Evolutionary conservation across 305 asterid genomes (phyloP), one percentile per base, ranked within the genome.

Genomic region (Solanum hybrid): DNA sequence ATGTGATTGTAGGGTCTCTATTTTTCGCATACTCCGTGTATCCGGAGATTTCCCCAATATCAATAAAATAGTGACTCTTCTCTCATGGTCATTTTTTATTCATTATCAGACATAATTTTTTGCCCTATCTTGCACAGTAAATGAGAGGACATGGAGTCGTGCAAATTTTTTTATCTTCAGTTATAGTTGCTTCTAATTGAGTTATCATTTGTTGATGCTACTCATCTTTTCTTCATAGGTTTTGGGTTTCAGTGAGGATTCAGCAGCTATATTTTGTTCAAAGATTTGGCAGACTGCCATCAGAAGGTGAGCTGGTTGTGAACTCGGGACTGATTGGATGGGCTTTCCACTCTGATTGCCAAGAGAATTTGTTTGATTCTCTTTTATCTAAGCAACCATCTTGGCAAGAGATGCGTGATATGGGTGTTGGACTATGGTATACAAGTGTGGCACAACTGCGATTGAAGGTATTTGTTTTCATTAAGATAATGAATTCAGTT

Each of bases 341-440:
- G 99, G 99, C 99, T 89, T 96, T 95, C 91, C 99, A 97, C 91
- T 97, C 98, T 91, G 99, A 96, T 92, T 98, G 99, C 92, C 99
- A 94, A 88, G 99, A 98, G 65, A 95, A 89, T 94, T 93, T 97
- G 97, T 94, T 95, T 93, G 90, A 92, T 90, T 95, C 99, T 92
- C 95, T 98, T 91, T 93, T 98, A 90, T 92, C 98, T 79, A 89
- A 92, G 37, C 98, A 98, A 91, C 95, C 99, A 65, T 94, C 98
- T 90, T 98, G 99, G 99, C 96, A 93, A 93, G 99, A 95, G 90
- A 95, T 97, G 98, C 97, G 95, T 85, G 94, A 95, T 91, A 92
- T 96, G 93, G 98, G 99, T 90, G 92, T 95, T 89, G 99, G 99
- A 87, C 96, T 94, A 93, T 98, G 99, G 99, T 98, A 95, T 92